phyloP scores from a whole-genome alignment of 495 filamentous ascomycete species.

The Tuber calosporum region DNA sequence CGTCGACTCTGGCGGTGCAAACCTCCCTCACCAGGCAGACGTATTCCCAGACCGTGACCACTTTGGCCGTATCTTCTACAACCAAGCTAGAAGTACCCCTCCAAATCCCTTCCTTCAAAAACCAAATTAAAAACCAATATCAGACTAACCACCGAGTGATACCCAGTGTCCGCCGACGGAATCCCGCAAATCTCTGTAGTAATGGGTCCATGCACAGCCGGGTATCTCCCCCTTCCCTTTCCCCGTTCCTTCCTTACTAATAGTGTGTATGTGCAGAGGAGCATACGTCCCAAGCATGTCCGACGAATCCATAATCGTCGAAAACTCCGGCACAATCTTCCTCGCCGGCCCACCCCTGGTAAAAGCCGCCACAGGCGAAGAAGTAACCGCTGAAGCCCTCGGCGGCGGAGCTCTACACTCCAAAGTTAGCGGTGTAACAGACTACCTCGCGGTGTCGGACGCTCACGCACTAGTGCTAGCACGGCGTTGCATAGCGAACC shows the following conservation, averaged over 20 bases:
- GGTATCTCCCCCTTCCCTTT: constrained; percentile 10
- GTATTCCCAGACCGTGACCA: constrained; percentile 95
- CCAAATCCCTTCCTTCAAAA: neutral
- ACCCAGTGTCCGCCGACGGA: constrained; percentile 59
- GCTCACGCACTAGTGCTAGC: constrained; percentile 87
- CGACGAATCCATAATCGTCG: constrained; percentile 93
- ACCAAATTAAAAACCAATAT: neutral
- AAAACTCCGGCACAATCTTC: constrained; percentile 92
- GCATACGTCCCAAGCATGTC: constrained; percentile 97
- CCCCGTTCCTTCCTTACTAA: neutral
- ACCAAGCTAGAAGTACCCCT: constrained; percentile 79
- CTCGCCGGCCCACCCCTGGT: constrained; percentile 91
- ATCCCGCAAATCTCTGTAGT: constrained; percentile 94
- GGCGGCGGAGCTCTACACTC: constrained; percentile 90
- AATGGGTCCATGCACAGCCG: constrained; percentile 65
- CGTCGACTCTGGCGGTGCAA: constrained; percentile 92
- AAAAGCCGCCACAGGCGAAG: constrained; percentile 93
- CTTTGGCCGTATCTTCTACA: constrained; percentile 97
- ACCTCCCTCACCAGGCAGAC: constrained; percentile 90
- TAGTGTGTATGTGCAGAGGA: constrained; percentile 51
- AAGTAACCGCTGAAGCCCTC: constrained; percentile 84
- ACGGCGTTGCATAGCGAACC: constrained; percentile 71
- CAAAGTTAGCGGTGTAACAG: constrained; percentile 85
- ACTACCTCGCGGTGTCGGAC: constrained; percentile 92
- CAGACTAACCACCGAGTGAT: neutral